A percentile compares a stretch with the other conserved stretches of the same genome.
These are phyloP conservation scores for Phytophthora brassicae DNA, from an alignment of 352 stramenopile genomes.

Conservation along the genomic window DNA sequence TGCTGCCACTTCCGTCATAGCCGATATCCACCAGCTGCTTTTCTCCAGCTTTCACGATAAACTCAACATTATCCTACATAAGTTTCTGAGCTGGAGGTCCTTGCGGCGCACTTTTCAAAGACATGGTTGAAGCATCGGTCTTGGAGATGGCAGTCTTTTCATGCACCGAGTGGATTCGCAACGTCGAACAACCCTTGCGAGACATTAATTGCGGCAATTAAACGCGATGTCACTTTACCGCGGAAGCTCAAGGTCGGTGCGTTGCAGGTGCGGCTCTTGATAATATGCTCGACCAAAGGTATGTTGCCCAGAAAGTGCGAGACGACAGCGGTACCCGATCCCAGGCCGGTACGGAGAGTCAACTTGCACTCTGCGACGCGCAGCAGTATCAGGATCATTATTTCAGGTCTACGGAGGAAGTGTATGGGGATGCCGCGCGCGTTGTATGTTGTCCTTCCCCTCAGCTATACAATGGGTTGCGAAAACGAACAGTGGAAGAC, in stretches of 20 bases:
- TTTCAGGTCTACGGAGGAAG: not conserved
- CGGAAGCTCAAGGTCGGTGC: too few species aligned
- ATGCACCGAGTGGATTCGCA: too few species aligned
- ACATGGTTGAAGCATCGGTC: not conserved
- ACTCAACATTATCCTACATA: not conserved
- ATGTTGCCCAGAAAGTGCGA: not conserved
- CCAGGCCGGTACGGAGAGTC: not conserved
- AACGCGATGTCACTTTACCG: too few species aligned
- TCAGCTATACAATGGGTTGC: not conserved
- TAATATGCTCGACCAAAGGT: not conserved
- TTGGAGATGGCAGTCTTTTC: too few species aligned
- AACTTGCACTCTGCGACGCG: not conserved
- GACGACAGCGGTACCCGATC: not conserved
- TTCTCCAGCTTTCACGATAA: not conserved
- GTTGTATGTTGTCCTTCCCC: not conserved
- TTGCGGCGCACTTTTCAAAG: not conserved
- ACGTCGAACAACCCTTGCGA: too few species aligned
- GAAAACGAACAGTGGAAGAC: not conserved
- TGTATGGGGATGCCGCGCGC: not conserved
- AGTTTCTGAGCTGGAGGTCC: not conserved
- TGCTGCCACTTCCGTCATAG: constrained; percentile 38
- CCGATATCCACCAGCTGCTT: not conserved
- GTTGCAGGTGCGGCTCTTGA: too few species aligned
- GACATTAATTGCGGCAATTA: too few species aligned
- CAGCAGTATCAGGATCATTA: not conserved